A percentile compares a stretch with the other conserved stretches of the same genome.
These are phyloP conservation scores for Puccinia novopanici DNA, from an alignment of 1,284 basidiomycete genomes.

Conservation along the genomic window DNA sequence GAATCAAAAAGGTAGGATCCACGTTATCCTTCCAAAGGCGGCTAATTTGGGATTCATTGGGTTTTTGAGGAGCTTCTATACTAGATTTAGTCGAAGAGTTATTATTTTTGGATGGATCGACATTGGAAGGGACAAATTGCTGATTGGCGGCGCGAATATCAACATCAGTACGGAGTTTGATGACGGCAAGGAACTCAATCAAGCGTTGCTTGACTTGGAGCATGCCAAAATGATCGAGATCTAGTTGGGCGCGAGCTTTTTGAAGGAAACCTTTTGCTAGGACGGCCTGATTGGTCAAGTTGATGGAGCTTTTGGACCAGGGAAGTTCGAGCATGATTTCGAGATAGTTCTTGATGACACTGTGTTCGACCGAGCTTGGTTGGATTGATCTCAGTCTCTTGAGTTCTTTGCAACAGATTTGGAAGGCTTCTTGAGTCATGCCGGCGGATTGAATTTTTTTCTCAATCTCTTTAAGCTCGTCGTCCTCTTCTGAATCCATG, in stretches of 20 bases:
- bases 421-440: conserved; percentile 54
- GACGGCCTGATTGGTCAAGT: conserved; percentile 50
- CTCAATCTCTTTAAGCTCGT: conserved; percentile 55
- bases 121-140: background rate
- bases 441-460: conserved; percentile 53
- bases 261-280: conserved; percentile 55
- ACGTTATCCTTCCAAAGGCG: conserved; percentile 20
- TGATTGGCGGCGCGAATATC: conserved; percentile 18
- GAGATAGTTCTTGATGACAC: conserved; percentile 59
- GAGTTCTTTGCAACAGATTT: conserved; percentile 54
- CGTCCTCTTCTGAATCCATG: conserved; percentile 49
- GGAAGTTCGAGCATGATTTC: conserved; percentile 59
- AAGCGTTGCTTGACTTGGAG: conserved; percentile 62
- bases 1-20: conserved; percentile 12
- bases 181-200: conserved; percentile 61
- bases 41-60: conserved; percentile 21
- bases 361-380: conserved; percentile 55
- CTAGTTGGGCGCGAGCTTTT: conserved; percentile 58
- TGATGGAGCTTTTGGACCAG: conserved; percentile 57
- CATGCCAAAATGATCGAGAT: conserved; percentile 62
- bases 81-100: background rate
- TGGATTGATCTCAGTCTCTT: conserved; percentile 56
- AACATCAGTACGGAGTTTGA: conserved; percentile 59
- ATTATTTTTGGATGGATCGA: background rate
- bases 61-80: background rate